These are phyloP conservation scores for Pseudogymnoascus sp. DNA, from an alignment of 2,329 filamentous ascomycete species.

Conservation along the genomic window DNA sequence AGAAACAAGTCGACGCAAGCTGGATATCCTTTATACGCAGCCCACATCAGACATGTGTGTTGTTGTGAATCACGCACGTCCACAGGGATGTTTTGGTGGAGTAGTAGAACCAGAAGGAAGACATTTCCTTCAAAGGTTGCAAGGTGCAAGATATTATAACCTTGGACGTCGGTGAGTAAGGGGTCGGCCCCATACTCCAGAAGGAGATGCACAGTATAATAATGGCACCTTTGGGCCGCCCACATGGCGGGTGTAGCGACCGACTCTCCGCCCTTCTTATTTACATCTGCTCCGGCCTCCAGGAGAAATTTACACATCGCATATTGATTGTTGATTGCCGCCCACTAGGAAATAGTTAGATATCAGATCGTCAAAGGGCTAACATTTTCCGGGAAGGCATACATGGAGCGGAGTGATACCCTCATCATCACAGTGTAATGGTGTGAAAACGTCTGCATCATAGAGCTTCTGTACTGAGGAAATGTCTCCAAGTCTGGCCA, in stretches of 20 bases:
- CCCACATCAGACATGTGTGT: conserved; percentile 97
- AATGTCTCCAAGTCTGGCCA: conserved; percentile 83
- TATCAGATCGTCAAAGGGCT: neutral
- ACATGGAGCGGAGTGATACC: conserved; percentile 95
- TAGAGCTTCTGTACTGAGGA: conserved; percentile 83
- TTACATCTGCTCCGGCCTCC: conserved; percentile 71
- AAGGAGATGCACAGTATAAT: conserved; percentile 90
- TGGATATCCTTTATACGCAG: conserved; percentile 93
- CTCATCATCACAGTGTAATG: conserved; percentile 79
- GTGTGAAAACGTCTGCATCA: conserved; percentile 71
- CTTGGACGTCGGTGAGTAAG: conserved; percentile 84
- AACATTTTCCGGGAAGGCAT: conserved; percentile 31
- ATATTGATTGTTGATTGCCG: conserved; percentile 97
- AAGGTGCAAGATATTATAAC: conserved; percentile 95
- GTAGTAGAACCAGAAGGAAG: conserved; percentile 75
- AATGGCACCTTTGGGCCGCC: conserved; percentile 93
- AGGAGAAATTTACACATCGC: conserved; percentile 95
- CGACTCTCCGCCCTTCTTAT: conserved; percentile 91
- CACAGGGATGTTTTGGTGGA: conserved; percentile 93
- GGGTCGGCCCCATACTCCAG: conserved; percentile 89
- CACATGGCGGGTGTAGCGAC: conserved; percentile 91
- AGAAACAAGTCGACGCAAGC: conserved; percentile 87
- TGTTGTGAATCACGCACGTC: conserved; percentile 84
- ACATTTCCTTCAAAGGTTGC: conserved; percentile 97
- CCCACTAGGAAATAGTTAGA: conserved; percentile 60